Conservation (phyloP, 139 green algal species). For the Limnomonas spitsbergensis region DNA sequence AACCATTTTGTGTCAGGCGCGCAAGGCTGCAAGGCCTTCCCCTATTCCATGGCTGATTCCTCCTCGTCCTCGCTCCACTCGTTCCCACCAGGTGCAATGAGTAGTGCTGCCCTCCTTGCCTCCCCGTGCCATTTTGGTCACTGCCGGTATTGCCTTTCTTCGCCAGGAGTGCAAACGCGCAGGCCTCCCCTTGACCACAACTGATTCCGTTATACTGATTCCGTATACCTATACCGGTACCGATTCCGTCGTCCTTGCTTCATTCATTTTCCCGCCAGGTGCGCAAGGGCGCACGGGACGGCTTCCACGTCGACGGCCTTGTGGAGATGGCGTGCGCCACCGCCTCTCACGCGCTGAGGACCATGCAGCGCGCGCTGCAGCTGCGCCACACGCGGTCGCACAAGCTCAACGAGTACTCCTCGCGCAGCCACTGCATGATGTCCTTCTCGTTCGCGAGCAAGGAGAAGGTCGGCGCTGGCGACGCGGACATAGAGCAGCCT, state of each 20-base stretch:
- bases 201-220: too few relatives aligned
- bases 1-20: too few relatives aligned
- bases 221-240: too few relatives aligned
- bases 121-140: not conserved
- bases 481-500: conserved; percentile 1
- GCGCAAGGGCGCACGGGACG: conserved; percentile 48
- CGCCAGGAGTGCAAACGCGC: too few relatives aligned
- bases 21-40: too few relatives aligned
- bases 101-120: too few relatives aligned
- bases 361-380: conserved; percentile 42
- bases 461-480: conserved; percentile 22
- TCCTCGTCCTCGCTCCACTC: too few relatives aligned
- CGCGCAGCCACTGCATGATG: conserved; percentile 69
- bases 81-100: too few relatives aligned
- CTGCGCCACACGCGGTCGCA: conserved; percentile 53
- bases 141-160: not conserved
- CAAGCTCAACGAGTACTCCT: conserved; percentile 62
- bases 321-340: conserved; percentile 30
- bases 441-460: conserved; percentile 53
- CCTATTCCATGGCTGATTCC: too few relatives aligned
- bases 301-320: conserved; percentile 68
- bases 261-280: too few relatives aligned
- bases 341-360: conserved; percentile 27
- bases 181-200: too few relatives aligned
- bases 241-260: too few relatives aligned